Conservation (phyloP, 2,329 filamentous ascomycete species). For the Paecilomyces fulvus region DNA sequence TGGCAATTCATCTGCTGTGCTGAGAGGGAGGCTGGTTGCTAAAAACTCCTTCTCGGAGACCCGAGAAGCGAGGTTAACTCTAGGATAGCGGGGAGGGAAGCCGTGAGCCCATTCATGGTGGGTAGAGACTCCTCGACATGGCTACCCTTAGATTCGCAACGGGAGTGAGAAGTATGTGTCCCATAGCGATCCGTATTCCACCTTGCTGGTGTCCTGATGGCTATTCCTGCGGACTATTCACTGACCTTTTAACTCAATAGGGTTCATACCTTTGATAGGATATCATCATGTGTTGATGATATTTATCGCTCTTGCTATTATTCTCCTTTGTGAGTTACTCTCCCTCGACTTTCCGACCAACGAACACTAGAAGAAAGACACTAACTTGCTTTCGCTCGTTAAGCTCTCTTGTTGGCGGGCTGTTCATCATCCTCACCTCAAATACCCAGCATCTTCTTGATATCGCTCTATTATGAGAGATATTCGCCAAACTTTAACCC, state of each 20-base stretch:
- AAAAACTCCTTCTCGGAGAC: constrained; percentile 30
- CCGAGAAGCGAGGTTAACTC: constrained; percentile 31
- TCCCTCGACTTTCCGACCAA: constrained; percentile 1
- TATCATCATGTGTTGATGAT: constrained; percentile 94
- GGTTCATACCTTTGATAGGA: constrained; percentile 54
- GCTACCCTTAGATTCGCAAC: constrained; percentile 18
- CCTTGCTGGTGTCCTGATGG: neutral
- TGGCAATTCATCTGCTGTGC: neutral
- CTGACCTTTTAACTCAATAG: constrained; percentile 20
- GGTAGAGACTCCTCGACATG: constrained; percentile 15
- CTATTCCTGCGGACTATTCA: neutral
- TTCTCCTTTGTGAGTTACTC: constrained; percentile 72
- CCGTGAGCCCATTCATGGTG: constrained; percentile 31
- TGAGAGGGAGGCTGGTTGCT: constrained; percentile 4
- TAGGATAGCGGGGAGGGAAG: neutral
- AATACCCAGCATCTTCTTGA: constrained; percentile 92
- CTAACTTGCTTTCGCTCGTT: constrained; percentile 8
- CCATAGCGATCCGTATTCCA: neutral
- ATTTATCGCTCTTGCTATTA: constrained; percentile 84
- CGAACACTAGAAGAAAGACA: constrained; percentile 13
- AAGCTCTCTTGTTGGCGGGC: constrained; percentile 84
- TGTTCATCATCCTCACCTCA: constrained; percentile 94
- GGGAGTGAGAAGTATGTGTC: constrained; percentile 28
- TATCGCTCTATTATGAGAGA: constrained; percentile 91
- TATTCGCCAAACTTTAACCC: constrained; percentile 77